These are phyloP conservation scores for Kappamyces sp. DNA, from an alignment of 192 early-diverging fungal species.

Conservation along the genomic window DNA sequence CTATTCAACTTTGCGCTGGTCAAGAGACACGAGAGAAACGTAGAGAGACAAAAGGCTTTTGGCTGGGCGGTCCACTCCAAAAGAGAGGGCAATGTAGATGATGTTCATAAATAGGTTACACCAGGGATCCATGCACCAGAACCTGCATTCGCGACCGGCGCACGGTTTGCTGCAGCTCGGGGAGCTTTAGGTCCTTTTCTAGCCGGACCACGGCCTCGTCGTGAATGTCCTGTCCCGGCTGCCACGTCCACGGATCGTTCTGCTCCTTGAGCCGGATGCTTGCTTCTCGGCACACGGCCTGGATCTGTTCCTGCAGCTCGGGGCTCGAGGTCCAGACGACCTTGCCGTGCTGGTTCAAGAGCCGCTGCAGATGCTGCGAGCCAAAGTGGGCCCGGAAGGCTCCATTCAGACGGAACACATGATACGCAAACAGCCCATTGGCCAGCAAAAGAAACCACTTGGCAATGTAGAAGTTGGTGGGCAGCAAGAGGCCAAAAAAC, in stretches of 20 bases:
- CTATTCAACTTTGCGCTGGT: neutral
- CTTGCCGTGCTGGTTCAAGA: constrained; percentile 26
- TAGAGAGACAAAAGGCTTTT: neutral
- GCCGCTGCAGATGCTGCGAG: constrained; percentile 20
- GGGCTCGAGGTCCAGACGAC: constrained; percentile 28
- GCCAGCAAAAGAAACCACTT: constrained; percentile 32
- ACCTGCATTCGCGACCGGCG: constrained; percentile 35
- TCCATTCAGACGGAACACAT: constrained; percentile 39
- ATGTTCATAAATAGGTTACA: neutral
- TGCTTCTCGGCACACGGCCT: constrained; percentile 1
- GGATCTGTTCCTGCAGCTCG: constrained; percentile 23
- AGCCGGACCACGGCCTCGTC: constrained; percentile 39
- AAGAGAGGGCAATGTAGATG: neutral
- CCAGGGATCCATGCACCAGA: constrained; percentile 18
- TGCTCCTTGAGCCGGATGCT: constrained; percentile 14
- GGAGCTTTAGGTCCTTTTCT: constrained; percentile 30
- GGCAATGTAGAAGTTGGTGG: constrained; percentile 29
- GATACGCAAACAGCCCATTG: constrained; percentile 42
- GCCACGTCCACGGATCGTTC: constrained; percentile 25
- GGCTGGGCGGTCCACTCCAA: neutral
- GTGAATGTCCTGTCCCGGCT: constrained; percentile 31
- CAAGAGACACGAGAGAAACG: neutral
- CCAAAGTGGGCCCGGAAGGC: constrained; percentile 29
- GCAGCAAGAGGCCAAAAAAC: constrained; percentile 30
- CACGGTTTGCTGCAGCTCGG: constrained; percentile 35